Evolutionary conservation across 2,329 filamentous ascomycete genomes (phyloP).

Genomic region (Arthrinium phaeospermum): DNA sequence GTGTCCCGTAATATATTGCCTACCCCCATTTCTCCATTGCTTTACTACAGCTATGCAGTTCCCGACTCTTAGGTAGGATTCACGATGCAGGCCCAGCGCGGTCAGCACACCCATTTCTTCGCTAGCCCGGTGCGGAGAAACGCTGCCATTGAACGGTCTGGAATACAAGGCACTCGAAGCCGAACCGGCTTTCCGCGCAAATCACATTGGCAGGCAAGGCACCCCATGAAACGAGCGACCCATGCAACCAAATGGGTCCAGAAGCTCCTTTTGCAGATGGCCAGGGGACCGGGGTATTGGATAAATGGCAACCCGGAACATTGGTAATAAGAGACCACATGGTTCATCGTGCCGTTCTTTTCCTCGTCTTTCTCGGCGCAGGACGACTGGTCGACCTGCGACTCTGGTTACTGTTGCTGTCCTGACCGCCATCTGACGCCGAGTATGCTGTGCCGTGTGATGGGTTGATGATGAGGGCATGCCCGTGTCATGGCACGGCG

Average conservation of each 20-base stretch:
- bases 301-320: constrained; percentile 8
- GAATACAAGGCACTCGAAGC: constrained; percentile 1
- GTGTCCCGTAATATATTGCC: not conserved
- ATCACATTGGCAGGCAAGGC: constrained; percentile 5
- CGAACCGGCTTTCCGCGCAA: constrained; percentile 1
- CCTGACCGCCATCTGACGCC: not conserved
- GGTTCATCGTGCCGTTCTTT: not conserved
- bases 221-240: not conserved
- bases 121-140: constrained; percentile 1
- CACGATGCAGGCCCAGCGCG: not conserved
- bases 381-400: too few species aligned
- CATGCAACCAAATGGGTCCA: constrained; percentile 1
- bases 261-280: not conserved
- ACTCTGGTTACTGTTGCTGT: not conserved
- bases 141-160: not conserved
- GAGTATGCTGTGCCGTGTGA: not conserved
- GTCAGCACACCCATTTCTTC: not conserved
- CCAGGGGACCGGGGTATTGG: constrained; percentile 1
- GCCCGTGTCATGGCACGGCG: not conserved
- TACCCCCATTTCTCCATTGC: not conserved
- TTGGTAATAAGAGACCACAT: not conserved
- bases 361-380: not conserved
- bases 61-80: not conserved
- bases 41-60: not conserved
- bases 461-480: not conserved